These are phyloP conservation scores for Phialocephala subalpina DNA, from an alignment of 2,329 filamentous ascomycete genomes.

Conservation along the genomic window DNA sequence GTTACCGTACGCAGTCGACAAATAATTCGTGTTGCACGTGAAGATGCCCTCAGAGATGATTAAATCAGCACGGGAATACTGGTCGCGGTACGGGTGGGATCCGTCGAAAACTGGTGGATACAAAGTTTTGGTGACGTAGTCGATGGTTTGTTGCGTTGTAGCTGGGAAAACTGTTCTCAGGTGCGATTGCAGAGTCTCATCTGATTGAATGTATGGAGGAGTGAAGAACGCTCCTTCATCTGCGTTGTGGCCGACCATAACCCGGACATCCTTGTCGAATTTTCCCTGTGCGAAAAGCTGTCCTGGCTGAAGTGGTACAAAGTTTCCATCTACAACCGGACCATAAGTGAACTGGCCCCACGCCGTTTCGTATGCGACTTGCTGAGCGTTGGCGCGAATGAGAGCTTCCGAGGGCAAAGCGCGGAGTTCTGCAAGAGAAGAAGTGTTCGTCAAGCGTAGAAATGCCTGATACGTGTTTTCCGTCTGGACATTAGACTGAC, in stretches of 20 bases:
- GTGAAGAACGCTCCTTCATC: slow-evolving; percentile 46
- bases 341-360: slow-evolving; percentile 52
- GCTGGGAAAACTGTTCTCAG: slow-evolving; percentile 26
- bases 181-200: neutral
- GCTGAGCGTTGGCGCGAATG: slow-evolving; percentile 31
- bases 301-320: slow-evolving; percentile 54
- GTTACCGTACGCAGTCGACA: too few species aligned
- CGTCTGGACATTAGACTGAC: slow-evolving; percentile 7
- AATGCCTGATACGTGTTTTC: slow-evolving; percentile 28
- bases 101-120: slow-evolving; percentile 53
- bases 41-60: neutral
- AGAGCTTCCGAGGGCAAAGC: slow-evolving; percentile 25
- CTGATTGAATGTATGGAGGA: slow-evolving; percentile 38
- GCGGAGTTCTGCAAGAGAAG: slow-evolving; percentile 25
- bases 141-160: slow-evolving; percentile 27
- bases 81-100: neutral
- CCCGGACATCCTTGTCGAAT: slow-evolving; percentile 52
- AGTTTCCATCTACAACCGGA: slow-evolving; percentile 57
- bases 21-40: too few species aligned
- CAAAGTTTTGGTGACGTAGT: slow-evolving; percentile 51
- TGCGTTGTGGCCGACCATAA: slow-evolving; percentile 56
- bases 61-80: neutral
- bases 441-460: slow-evolving; percentile 29
- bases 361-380: too few species aligned
- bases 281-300: slow-evolving; percentile 52